Conservation (phyloP, 179 eudicot genomes). For the Beta corolliflora region DNA sequence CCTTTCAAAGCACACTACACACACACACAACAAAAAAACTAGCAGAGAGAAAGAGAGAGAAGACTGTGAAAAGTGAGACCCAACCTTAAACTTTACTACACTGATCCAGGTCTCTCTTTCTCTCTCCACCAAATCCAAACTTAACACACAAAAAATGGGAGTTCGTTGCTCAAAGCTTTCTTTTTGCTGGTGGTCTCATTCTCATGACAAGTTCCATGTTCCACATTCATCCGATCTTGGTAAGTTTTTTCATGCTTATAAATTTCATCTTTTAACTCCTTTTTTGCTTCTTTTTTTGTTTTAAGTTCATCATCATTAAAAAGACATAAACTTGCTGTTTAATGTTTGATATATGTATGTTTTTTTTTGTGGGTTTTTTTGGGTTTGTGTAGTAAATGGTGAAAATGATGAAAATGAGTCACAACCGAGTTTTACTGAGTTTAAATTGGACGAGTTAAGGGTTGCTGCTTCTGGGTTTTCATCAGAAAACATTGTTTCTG, state of each 20-base stretch:
- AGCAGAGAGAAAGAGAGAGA: background rate
- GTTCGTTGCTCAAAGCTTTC: slow-evolving; percentile 67
- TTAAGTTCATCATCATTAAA: slow-evolving; percentile 3
- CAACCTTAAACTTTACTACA: slow-evolving; percentile 26
- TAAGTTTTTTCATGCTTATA: slow-evolving; percentile 7
- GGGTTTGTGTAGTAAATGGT: slow-evolving; percentile 39
- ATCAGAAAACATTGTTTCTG: slow-evolving; percentile 78
- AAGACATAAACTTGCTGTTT: slow-evolving; percentile 3
- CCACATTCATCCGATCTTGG: slow-evolving; percentile 70
- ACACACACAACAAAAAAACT: background rate
- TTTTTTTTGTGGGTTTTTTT: background rate
- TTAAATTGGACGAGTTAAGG: slow-evolving; percentile 67
- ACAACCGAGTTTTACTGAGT: slow-evolving; percentile 62
- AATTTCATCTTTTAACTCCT: background rate
- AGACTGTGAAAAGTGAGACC: slow-evolving; percentile 10
- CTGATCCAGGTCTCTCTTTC: slow-evolving; percentile 23
- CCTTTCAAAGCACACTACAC: slow-evolving; percentile 24
- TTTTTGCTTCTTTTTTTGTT: background rate
- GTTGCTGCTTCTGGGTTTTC: slow-evolving; percentile 70
- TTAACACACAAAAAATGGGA: slow-evolving; percentile 47
- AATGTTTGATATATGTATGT: background rate
- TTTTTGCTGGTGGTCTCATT: slow-evolving; percentile 62
- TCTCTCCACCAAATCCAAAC: slow-evolving; percentile 11
- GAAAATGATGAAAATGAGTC: slow-evolving; percentile 54
- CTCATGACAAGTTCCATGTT: slow-evolving; percentile 48